Evolutionary conservation across 495 filamentous ascomycete species (phyloP).

Genomic region (Terfezia claveryi): DNA sequence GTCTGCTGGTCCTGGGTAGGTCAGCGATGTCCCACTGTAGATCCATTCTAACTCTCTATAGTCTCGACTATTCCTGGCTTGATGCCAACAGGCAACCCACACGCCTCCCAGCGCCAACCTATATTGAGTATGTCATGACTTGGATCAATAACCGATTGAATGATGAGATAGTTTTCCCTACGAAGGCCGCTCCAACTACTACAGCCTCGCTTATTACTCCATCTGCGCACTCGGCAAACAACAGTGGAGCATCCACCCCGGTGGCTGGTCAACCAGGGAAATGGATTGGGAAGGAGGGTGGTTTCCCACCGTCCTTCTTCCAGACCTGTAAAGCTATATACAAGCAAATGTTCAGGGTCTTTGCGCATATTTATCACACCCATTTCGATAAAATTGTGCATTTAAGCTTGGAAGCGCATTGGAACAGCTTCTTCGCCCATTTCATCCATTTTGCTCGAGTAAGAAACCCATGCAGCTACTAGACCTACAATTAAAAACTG

Average conservation of each 20-base stretch:
- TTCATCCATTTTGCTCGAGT: conserved; percentile 42
- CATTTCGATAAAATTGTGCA: conserved; percentile 46
- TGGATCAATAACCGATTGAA: conserved; percentile 56
- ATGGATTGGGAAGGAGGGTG: conserved; percentile 53
- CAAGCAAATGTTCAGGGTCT: conserved; percentile 65
- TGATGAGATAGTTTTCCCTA: conserved; percentile 49
- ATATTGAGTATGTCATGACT: conserved; percentile 52
- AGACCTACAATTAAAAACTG: not conserved
- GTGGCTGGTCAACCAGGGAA: conserved; percentile 18
- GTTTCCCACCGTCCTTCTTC: conserved; percentile 53
- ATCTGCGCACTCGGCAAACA: conserved; percentile 20
- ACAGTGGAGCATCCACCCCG: conserved; percentile 1
- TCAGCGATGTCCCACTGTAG: conserved; percentile 8
- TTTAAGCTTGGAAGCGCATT: conserved; percentile 40
- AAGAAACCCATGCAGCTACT: not conserved
- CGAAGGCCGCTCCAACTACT: conserved; percentile 27
- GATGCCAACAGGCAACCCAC: conserved; percentile 29
- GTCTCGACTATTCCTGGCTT: conserved; percentile 55
- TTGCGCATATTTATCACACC: conserved; percentile 48
- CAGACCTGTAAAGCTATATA: conserved; percentile 50
- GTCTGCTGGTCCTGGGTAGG: conserved; percentile 47
- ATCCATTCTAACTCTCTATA: conserved; percentile 14
- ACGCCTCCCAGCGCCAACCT: conserved; percentile 40
- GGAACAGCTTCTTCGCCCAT: conserved; percentile 61
- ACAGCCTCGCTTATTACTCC: conserved; percentile 25